These are phyloP conservation scores for Aspergillus sp. DNA, from an alignment of 2,329 filamentous ascomycete genomes.

Conservation along the genomic window DNA sequence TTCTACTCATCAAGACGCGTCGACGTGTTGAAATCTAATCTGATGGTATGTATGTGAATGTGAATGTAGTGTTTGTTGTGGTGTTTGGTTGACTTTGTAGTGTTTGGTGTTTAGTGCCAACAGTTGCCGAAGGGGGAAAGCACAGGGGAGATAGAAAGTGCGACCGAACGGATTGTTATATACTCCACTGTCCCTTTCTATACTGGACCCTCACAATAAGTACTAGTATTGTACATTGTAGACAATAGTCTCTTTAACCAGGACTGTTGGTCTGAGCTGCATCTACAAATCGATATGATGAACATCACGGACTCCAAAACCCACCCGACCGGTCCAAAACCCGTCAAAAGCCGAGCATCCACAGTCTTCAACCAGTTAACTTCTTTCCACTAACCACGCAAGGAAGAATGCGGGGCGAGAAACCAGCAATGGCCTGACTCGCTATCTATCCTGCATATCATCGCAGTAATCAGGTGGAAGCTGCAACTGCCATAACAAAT, in stretches of 20 bases:
- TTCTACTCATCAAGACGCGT: neutral
- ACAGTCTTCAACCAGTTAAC: neutral
- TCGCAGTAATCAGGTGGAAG: neutral
- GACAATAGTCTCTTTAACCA: too few relatives aligned
- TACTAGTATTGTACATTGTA: too few relatives aligned
- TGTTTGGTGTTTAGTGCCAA: neutral
- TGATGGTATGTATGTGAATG: neutral
- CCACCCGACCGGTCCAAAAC: constrained; percentile 9
- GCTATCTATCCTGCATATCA: neutral
- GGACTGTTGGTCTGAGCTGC: neutral
- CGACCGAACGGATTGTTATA: too few relatives aligned
- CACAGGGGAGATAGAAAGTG: too few relatives aligned
- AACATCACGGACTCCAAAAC: neutral
- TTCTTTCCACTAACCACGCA: neutral
- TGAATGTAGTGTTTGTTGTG: neutral
- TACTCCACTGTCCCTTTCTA: neutral
- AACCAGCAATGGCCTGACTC: neutral
- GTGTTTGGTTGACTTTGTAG: neutral
- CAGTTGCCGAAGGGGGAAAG: neutral
- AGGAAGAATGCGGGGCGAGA: neutral
- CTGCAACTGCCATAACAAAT: too few relatives aligned
- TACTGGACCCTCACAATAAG: neutral
- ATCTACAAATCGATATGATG: neutral
- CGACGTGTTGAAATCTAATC: neutral
- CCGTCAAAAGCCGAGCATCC: constrained; percentile 10